Conservation (phyloP, 2,329 filamentous ascomycete genomes). For the Diaporthe sp. region DNA sequence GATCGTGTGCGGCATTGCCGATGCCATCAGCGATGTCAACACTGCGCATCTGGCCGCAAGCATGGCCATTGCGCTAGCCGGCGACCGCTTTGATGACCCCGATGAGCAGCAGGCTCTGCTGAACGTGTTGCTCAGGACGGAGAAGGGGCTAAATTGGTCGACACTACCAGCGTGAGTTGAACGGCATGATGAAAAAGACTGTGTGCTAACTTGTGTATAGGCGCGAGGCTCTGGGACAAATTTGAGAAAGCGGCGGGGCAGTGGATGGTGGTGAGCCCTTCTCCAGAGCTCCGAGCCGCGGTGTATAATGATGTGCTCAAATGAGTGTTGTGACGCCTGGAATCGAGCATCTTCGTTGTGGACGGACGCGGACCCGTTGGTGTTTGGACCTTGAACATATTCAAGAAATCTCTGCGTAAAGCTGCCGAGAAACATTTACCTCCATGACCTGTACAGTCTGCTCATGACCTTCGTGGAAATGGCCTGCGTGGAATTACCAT, state of each 20-base stretch:
- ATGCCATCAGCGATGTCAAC: constrained; percentile 40
- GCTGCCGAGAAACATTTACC: neutral
- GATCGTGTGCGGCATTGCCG: constrained; percentile 46
- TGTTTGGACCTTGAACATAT: neutral
- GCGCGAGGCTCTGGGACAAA: neutral
- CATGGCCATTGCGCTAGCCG: constrained; percentile 46
- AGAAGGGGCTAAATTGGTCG: constrained; percentile 42
- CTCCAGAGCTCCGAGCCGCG: neutral
- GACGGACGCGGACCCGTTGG: neutral
- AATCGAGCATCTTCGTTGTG: neutral
- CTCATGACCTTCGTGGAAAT: neutral
- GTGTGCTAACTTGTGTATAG: neutral
- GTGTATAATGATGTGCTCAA: neutral
- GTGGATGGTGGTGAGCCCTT: neutral
- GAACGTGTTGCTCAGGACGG: constrained; percentile 46
- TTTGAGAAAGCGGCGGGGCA: neutral
- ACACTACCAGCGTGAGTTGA: constrained; percentile 34
- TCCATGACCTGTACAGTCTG: neutral
- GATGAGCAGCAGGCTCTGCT: constrained; percentile 48
- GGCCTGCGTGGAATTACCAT: neutral
- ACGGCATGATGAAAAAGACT: neutral
- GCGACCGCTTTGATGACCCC: constrained; percentile 51
- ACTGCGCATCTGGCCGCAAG: constrained; percentile 44
- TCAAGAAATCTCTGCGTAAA: neutral
- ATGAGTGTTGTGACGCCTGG: neutral